phyloP scores from a whole-genome alignment of 73 alveolate species.

The Paramecium biaurelia region DNA sequence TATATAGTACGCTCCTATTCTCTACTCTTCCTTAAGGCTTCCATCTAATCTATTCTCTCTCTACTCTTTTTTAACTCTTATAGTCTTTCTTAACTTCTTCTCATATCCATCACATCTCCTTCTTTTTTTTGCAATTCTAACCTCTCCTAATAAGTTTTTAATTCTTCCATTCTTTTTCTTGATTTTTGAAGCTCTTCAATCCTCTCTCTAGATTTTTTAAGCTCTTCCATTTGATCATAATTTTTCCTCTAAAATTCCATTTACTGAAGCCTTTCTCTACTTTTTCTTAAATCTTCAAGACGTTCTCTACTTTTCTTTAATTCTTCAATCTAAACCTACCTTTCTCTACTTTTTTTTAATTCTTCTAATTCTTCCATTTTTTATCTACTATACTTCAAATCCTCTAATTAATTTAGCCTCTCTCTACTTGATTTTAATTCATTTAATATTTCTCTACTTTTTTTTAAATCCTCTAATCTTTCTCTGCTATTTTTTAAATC shows the following conservation, averaged over 20 bases:
- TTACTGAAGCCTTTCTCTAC: neutral
- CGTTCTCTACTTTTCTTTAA: neutral
- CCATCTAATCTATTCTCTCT: conserved; percentile 27
- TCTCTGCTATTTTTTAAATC: conserved; percentile 13
- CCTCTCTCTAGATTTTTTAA: conserved; percentile 30
- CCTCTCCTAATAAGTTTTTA: neutral
- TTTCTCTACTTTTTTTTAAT: neutral
- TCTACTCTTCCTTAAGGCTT: conserved; percentile 13
- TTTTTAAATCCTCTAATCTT: neutral
- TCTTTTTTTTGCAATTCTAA: neutral
- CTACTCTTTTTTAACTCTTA: neutral
- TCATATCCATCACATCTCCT: neutral
- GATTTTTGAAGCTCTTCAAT: conserved; percentile 22
- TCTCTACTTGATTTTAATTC: conserved; percentile 26
- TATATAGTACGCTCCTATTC: neutral
- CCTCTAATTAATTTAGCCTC: neutral
- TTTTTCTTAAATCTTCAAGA: neutral
- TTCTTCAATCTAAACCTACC: neutral
- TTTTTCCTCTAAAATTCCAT: conserved; percentile 26
- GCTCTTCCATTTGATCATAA: neutral
- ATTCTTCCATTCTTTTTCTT: conserved; percentile 28
- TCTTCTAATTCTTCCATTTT: neutral
- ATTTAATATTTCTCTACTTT: neutral
- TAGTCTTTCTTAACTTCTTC: conserved; percentile 20
- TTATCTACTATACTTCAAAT: neutral